These are phyloP conservation scores for Hibiscus tridactylites DNA, from an alignment of 345 rosid species.

Conservation along the genomic window DNA sequence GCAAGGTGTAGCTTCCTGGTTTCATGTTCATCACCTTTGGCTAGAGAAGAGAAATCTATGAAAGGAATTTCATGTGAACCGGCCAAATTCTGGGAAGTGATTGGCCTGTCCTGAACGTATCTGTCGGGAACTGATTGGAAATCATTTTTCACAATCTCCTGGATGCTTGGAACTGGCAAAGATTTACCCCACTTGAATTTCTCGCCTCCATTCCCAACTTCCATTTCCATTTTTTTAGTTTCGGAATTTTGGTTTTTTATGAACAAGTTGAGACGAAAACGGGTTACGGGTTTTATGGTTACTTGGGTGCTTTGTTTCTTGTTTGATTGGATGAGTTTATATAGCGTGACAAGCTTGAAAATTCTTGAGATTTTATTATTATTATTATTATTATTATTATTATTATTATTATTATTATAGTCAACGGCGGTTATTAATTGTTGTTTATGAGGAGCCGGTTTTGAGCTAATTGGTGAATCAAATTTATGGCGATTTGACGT, in stretches of 20 bases:
- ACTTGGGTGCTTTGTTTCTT: background rate
- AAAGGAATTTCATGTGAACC: background rate
- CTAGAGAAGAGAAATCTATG: constrained; percentile 20
- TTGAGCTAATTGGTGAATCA: background rate
- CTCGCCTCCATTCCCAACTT: background rate
- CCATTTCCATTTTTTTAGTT: too few relatives aligned
- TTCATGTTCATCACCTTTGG: constrained; percentile 18
- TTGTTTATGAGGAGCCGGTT: background rate
- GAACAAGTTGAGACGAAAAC: background rate
- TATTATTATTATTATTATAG: background rate
- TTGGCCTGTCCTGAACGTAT: background rate
- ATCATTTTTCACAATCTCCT: background rate
- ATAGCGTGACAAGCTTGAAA: background rate
- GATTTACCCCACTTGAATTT: background rate
- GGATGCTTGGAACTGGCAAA: background rate
- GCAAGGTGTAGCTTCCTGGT: constrained; percentile 16
- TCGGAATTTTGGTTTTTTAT: background rate
- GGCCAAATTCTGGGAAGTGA: background rate
- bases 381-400: background rate
- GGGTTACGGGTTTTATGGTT: background rate
- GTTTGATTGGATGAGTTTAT: background rate
- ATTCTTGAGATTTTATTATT: background rate
- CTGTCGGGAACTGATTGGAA: background rate
- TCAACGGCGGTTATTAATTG: background rate
- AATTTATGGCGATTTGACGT: too few relatives aligned